A percentile compares a stretch with the other conserved stretches of the same genome.
Conservation (phyloP, 78 protist species). For the Cyanophora paradoxa region DNA sequence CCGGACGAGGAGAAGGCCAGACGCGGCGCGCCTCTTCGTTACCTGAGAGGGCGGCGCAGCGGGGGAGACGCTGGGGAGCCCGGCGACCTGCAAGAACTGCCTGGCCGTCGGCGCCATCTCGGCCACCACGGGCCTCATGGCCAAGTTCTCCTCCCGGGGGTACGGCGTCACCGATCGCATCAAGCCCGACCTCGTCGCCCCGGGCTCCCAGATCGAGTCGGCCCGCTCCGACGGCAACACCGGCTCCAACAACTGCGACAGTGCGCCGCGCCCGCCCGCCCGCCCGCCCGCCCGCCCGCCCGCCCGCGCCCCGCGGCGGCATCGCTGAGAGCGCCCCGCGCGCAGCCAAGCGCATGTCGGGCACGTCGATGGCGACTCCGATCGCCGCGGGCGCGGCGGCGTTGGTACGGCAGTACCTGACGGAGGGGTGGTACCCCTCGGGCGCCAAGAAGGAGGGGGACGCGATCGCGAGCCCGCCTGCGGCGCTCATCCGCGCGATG, state of each 20-base stretch:
- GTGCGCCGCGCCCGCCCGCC: too few species aligned
- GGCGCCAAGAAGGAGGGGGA: neutral
- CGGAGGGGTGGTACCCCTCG: constrained; percentile 35
- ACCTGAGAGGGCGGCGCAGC: too few species aligned
- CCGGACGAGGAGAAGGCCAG: too few species aligned
- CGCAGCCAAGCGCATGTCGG: constrained; percentile 12
- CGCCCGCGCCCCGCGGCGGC: neutral
- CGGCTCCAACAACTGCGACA: constrained; percentile 20
- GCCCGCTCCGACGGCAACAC: constrained; percentile 33
- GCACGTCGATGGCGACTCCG: constrained; percentile 80
- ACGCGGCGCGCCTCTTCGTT: too few species aligned
- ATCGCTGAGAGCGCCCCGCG: neutral
- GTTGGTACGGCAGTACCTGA: constrained; percentile 51
- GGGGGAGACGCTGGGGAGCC: too few species aligned
- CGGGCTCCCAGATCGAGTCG: constrained; percentile 38
- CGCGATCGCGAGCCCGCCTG: neutral
- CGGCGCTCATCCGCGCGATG: neutral
- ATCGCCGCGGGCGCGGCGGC: constrained; percentile 52
- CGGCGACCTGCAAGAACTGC: constrained; percentile 19
- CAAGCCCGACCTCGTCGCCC: constrained; percentile 67
- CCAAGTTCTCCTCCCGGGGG: constrained; percentile 46
- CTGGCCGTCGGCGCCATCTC: constrained; percentile 17
- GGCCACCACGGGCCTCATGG: constrained; percentile 15
- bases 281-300: constrained; percentile 30
- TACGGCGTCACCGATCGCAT: constrained; percentile 60